Conservation (phyloP, 176 grass and related monocot genomes). For the Carex myosuroides region DNA sequence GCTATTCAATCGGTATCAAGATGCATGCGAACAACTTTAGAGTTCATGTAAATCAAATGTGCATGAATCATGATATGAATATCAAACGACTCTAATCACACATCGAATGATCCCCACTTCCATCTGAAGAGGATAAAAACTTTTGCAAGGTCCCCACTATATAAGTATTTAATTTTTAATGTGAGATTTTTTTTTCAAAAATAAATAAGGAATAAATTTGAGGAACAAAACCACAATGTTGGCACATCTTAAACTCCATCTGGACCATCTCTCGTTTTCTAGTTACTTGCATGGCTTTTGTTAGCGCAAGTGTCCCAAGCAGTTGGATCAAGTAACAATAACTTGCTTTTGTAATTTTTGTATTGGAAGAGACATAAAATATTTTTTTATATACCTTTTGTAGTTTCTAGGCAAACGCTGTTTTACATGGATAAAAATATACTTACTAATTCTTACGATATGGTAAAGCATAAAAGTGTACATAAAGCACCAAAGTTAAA, state of each 20-base stretch:
- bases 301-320: not conserved
- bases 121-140: no score
- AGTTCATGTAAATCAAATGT: no score
- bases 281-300: not conserved
- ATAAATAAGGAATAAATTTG: not conserved
- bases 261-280: not conserved
- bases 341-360: no score
- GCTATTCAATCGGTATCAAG: no score
- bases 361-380: no score
- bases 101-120: no score
- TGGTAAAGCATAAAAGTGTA: not conserved
- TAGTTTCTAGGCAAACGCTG: not conserved
- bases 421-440: not conserved
- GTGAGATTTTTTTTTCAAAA: not conserved
- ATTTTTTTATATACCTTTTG: no score
- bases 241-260: not conserved
- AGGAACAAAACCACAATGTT: not conserved
- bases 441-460: not conserved
- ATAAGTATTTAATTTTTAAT: no score
- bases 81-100: no score
- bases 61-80: no score
- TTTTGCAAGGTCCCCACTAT: no score
- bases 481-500: not conserved
- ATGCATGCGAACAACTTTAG: no score
- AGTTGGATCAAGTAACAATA: not conserved